These are phyloP conservation scores for Eruca vesicaria DNA, from an alignment of 441 rosid genomes.

Conservation along the genomic window DNA sequence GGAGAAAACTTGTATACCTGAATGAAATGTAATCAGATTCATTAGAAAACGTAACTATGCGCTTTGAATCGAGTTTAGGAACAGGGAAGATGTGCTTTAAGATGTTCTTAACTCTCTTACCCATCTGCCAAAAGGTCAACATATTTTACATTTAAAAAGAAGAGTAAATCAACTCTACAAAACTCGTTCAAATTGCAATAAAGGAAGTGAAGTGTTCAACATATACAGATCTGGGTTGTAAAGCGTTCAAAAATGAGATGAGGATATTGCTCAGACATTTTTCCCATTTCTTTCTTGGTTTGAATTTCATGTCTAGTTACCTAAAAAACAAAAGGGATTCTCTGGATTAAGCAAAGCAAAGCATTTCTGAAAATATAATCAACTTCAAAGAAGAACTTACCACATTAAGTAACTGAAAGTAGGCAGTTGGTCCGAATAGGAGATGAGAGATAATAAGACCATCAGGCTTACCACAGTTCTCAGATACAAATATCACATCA, in stretches of 20 bases:
- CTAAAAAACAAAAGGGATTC: slow-evolving; percentile 37
- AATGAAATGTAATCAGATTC: slow-evolving; percentile 81
- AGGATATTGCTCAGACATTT: slow-evolving; percentile 92
- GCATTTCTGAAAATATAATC: background rate
- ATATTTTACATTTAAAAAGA: background rate
- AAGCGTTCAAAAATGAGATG: slow-evolving; percentile 84
- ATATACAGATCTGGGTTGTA: slow-evolving; percentile 52
- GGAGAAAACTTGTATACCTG: slow-evolving; percentile 53
- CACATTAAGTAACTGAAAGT: slow-evolving; percentile 86
- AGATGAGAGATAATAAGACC: slow-evolving; percentile 59
- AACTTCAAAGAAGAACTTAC: slow-evolving; percentile 45
- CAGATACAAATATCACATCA: slow-evolving; percentile 43
- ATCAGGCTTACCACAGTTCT: no score
- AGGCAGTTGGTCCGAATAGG: slow-evolving; percentile 95
- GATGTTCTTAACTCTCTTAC: slow-evolving; percentile 73
- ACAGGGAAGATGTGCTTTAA: slow-evolving; percentile 88
- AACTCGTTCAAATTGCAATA: background rate
- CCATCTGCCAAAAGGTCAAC: slow-evolving; percentile 44
- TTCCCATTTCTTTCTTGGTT: slow-evolving; percentile 70
- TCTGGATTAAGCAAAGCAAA: slow-evolving; percentile 13
- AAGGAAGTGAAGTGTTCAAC: background rate
- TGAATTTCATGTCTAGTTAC: slow-evolving; percentile 91
- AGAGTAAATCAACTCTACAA: background rate
- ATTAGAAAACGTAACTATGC: slow-evolving; percentile 83
- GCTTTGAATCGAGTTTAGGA: slow-evolving; percentile 78